phyloP scores from a whole-genome alignment of 441 rosid species.

The Gossypium aridum region DNA sequence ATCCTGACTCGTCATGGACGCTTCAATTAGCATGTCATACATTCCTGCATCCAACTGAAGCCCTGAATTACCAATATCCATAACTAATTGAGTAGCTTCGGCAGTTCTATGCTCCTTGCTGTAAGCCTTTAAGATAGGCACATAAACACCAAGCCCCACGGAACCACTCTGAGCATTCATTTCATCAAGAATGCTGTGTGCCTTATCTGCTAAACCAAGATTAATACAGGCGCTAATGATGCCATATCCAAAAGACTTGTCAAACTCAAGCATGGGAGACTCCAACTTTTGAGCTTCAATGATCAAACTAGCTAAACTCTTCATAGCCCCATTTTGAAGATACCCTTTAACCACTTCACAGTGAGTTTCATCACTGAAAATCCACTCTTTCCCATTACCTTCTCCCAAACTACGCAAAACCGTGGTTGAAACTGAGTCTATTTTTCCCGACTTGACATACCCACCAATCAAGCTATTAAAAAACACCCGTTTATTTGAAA shows the following conservation, averaged over 20 bases:
- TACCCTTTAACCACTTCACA: slow-evolving; percentile 63
- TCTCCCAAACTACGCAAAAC: slow-evolving; percentile 37
- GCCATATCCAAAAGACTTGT: slow-evolving; percentile 70
- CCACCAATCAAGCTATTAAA: slow-evolving; percentile 60
- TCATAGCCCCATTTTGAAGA: slow-evolving; percentile 46
- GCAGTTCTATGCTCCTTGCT: slow-evolving; percentile 75
- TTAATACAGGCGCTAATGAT: slow-evolving; percentile 65
- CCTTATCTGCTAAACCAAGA: slow-evolving; percentile 76
- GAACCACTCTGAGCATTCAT: slow-evolving; percentile 59
- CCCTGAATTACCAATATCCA: slow-evolving; percentile 64
- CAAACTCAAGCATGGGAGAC: slow-evolving; percentile 21
- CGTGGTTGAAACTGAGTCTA: slow-evolving; percentile 48
- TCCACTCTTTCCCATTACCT: slow-evolving; percentile 23
- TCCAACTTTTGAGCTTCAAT: slow-evolving; percentile 73
- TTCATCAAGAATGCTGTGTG: slow-evolving; percentile 64
- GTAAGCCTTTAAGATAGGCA: slow-evolving; percentile 73
- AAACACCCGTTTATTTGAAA: slow-evolving; percentile 34
- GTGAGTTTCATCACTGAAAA: slow-evolving; percentile 51
- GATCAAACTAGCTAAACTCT: slow-evolving; percentile 63
- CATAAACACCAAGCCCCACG: slow-evolving; percentile 56
- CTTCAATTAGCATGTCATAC: slow-evolving; percentile 65
- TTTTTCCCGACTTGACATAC: slow-evolving; percentile 51
- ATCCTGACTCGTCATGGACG: slow-evolving; percentile 90
- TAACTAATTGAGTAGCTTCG: slow-evolving; percentile 88
- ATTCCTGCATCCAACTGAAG: slow-evolving; percentile 59